A percentile compares a stretch with the other conserved stretches of the same genome.
phyloP scores from a whole-genome alignment of 352 stramenopile species.

The Albugo laibachii region DNA sequence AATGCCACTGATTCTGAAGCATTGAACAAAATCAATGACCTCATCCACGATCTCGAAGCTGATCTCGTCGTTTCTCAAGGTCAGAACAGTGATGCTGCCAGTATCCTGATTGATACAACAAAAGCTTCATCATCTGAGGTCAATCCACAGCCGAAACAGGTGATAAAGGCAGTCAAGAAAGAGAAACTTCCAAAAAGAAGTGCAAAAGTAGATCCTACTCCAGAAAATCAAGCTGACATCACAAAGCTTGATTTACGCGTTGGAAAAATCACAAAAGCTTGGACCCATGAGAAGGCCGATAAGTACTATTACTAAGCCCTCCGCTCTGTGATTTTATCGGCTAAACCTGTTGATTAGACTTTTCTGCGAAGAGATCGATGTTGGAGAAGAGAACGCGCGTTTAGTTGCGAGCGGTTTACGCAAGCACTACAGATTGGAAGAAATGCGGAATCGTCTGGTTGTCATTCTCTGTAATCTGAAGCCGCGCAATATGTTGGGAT shows the following conservation, averaged over 20 bases:
- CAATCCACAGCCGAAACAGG: background rate
- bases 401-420: slow-evolving; percentile 77
- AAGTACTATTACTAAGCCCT: slow-evolving; percentile 20
- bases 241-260: slow-evolving; percentile 86
- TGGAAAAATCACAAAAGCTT: slow-evolving; percentile 81
- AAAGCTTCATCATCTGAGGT: too few species aligned
- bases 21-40: too few species aligned
- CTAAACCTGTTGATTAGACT: slow-evolving; percentile 15
- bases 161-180: slow-evolving; percentile 17
- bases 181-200: slow-evolving; percentile 34
- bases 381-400: slow-evolving; percentile 69
- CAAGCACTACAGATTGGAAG: slow-evolving; percentile 69
- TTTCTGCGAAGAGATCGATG: slow-evolving; percentile 84
- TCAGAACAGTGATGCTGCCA: too few species aligned
- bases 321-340: background rate
- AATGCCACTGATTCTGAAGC: too few species aligned
- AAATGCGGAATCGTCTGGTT: slow-evolving; percentile 71
- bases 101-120: too few species aligned
- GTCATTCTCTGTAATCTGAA: slow-evolving; percentile 86
- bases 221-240: slow-evolving; percentile 61
- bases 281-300: slow-evolving; percentile 81
- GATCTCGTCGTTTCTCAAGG: too few species aligned
- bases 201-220: slow-evolving; percentile 17
- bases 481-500: slow-evolving; percentile 75
- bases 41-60: too few species aligned